A percentile compares a stretch with the other conserved stretches of the same genome.
Evolutionary conservation across 768 basidiomycete genomes (phyloP).

Genomic region (Leccinum sublutescens): DNA sequence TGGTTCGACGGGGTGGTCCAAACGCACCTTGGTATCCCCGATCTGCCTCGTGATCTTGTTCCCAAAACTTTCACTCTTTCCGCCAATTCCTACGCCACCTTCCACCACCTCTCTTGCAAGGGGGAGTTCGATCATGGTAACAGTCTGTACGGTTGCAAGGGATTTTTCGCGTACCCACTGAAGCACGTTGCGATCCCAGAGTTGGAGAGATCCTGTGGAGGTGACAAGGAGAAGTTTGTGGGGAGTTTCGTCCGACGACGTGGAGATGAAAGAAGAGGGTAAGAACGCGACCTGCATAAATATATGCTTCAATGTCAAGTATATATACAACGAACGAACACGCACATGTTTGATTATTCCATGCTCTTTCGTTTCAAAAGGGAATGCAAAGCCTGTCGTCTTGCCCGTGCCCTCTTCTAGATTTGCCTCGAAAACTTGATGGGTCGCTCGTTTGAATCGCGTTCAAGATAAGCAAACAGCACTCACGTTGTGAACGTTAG

Average conservation of each 20-base stretch:
- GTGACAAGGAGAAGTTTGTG: slow-evolving; percentile 55
- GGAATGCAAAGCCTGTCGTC: slow-evolving; percentile 53
- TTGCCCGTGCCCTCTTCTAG: slow-evolving; percentile 46
- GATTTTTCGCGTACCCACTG: slow-evolving; percentile 84
- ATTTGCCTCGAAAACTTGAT: slow-evolving; percentile 50
- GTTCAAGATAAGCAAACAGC: background rate
- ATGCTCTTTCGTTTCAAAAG: slow-evolving; percentile 62
- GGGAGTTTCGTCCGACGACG: slow-evolving; percentile 36
- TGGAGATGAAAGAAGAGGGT: slow-evolving; percentile 38
- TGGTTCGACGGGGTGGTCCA: background rate
- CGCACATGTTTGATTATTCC: slow-evolving; percentile 68
- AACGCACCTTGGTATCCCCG: slow-evolving; percentile 54
- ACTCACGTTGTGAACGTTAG: slow-evolving; percentile 51
- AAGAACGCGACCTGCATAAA: slow-evolving; percentile 47
- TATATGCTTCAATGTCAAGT: background rate
- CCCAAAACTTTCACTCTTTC: slow-evolving; percentile 44
- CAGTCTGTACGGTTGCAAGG: slow-evolving; percentile 58
- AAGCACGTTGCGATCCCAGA: slow-evolving; percentile 61
- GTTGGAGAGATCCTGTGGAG: slow-evolving; percentile 72
- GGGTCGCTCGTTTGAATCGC: slow-evolving; percentile 36
- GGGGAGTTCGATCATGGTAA: slow-evolving; percentile 79
- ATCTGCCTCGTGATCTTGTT: slow-evolving; percentile 56
- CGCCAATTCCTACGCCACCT: slow-evolving; percentile 4
- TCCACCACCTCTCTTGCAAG: slow-evolving; percentile 40
- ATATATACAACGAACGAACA: background rate